phyloP scores from a whole-genome alignment of 2,329 filamentous ascomycete genomes.

The Mycosphaerella sp. region DNA sequence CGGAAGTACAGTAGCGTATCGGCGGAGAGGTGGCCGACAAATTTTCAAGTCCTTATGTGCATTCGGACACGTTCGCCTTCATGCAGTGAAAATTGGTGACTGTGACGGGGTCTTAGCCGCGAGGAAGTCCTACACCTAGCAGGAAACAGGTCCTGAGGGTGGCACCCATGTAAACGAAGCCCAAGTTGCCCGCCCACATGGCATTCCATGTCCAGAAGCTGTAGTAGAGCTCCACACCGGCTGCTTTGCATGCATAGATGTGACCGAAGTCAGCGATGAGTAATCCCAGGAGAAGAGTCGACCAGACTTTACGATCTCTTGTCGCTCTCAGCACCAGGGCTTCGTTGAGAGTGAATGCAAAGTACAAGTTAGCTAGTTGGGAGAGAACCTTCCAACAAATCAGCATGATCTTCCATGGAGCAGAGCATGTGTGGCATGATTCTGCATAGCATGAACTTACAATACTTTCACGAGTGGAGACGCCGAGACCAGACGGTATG shows the following conservation, averaged over 20 bases:
- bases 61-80: not conserved
- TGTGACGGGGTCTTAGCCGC: not conserved
- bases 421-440: too few relatives aligned
- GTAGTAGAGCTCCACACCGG: slow-evolving; percentile 50
- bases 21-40: not conserved
- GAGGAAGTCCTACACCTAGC: slow-evolving; percentile 28
- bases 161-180: slow-evolving; percentile 35
- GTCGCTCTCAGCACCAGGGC: slow-evolving; percentile 67
- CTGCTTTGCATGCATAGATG: slow-evolving; percentile 56
- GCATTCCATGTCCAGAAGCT: slow-evolving; percentile 32
- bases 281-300: slow-evolving; percentile 57
- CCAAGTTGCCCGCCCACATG: slow-evolving; percentile 34
- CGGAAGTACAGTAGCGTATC: too few relatives aligned
- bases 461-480: slow-evolving; percentile 54
- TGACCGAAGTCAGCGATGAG: slow-evolving; percentile 73
- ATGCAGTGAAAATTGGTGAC: not conserved
- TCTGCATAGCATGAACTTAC: slow-evolving; percentile 22
- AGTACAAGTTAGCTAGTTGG: slow-evolving; percentile 71
- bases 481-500: slow-evolving; percentile 39
- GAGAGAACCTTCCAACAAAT: slow-evolving; percentile 44
- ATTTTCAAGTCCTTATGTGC: not conserved
- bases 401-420: too few relatives aligned
- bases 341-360: slow-evolving; percentile 71
- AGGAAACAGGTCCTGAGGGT: slow-evolving; percentile 31
- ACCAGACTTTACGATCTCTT: slow-evolving; percentile 63